These are phyloP conservation scores for Eragrostis nindensis DNA, from an alignment of 176 grass and related monocot species.

Conservation along the genomic window DNA sequence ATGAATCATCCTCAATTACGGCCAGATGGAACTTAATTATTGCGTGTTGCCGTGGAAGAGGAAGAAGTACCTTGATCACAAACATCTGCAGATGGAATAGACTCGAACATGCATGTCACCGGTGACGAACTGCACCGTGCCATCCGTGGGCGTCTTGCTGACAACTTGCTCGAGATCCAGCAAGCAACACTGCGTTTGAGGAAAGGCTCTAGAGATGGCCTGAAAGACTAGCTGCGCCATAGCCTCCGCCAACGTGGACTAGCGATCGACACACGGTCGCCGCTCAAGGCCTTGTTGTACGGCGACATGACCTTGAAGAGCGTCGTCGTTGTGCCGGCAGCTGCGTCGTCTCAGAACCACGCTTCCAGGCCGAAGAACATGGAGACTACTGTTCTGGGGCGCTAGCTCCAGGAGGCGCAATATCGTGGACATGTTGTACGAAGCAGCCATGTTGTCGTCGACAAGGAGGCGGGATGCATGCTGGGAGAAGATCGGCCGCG, in stretches of 20 bases:
- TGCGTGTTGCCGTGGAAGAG: too few relatives aligned
- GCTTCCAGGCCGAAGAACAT: slow-evolving; percentile 7
- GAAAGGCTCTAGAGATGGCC: slow-evolving; percentile 40
- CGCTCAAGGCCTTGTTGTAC: background rate
- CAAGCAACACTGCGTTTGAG: slow-evolving; percentile 33
- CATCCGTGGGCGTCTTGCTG: background rate
- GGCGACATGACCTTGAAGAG: background rate
- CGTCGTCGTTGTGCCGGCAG: background rate
- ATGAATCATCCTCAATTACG: too few relatives aligned
- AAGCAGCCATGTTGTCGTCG: background rate
- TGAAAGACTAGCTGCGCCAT: background rate
- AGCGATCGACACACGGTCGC: background rate
- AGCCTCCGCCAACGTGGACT: slow-evolving; percentile 41
- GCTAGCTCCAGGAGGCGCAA: background rate
- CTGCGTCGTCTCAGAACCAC: background rate
- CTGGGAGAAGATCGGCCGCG: too few relatives aligned
- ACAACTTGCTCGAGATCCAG: slow-evolving; percentile 10
- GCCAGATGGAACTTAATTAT: too few relatives aligned
- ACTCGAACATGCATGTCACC: slow-evolving; percentile 29
- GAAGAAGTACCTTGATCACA: slow-evolving; percentile 1
- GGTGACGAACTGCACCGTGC: slow-evolving; percentile 35
- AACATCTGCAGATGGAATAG: slow-evolving; percentile 1
- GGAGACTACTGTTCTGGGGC: background rate
- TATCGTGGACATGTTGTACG: background rate
- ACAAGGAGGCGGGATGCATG: background rate